A percentile compares a stretch with the other conserved stretches of the same genome.
These are phyloP conservation scores for Zancudomyces culisetae DNA, from an alignment of 371 early-diverging fungal genomes.

Conservation along the genomic window DNA sequence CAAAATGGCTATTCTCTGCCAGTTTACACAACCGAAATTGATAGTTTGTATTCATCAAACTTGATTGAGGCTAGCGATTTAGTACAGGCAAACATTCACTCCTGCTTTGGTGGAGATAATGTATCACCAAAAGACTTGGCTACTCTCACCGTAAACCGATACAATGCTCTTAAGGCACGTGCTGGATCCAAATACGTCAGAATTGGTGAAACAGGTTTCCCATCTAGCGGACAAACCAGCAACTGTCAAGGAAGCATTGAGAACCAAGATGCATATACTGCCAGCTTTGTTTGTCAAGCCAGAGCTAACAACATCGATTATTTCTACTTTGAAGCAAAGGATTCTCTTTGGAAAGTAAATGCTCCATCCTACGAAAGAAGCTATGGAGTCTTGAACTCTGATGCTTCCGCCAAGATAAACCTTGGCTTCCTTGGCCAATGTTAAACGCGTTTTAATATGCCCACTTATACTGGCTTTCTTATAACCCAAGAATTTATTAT, in stretches of 20 bases:
- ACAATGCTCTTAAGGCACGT: slow-evolving; percentile 8
- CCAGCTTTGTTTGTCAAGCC: slow-evolving; percentile 17
- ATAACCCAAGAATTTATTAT: too few species aligned
- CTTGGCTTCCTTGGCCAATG: slow-evolving; percentile 1
- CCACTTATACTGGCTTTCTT: too few species aligned
- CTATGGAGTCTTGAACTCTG: slow-evolving; percentile 17
- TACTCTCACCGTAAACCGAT: slow-evolving; percentile 13
- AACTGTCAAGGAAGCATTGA: slow-evolving; percentile 10
- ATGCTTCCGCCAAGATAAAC: slow-evolving; percentile 12
- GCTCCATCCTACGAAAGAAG: slow-evolving; percentile 10
- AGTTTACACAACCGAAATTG: slow-evolving; percentile 20
- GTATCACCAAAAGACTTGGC: slow-evolving; percentile 10
- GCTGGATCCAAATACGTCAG: slow-evolving; percentile 12
- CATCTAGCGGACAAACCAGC: slow-evolving; percentile 11
- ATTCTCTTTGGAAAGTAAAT: slow-evolving; percentile 17
- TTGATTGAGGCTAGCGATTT: slow-evolving; percentile 14
- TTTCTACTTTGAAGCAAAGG: slow-evolving; percentile 24
- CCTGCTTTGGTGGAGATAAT: slow-evolving; percentile 13
- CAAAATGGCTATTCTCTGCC: slow-evolving; percentile 18
- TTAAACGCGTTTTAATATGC: not conserved
- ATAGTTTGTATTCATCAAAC: slow-evolving; percentile 9
- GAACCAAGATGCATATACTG: slow-evolving; percentile 10
- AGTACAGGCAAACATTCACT: slow-evolving; percentile 21
- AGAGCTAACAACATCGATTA: slow-evolving; percentile 7
- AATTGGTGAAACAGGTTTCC: slow-evolving; percentile 21